Percentiles rank a stretch among this genome's conserved stretches.
Evolutionary conservation across 257 asterid genomes (phyloP).

Genomic region (Gynochthodes officinalis): DNA sequence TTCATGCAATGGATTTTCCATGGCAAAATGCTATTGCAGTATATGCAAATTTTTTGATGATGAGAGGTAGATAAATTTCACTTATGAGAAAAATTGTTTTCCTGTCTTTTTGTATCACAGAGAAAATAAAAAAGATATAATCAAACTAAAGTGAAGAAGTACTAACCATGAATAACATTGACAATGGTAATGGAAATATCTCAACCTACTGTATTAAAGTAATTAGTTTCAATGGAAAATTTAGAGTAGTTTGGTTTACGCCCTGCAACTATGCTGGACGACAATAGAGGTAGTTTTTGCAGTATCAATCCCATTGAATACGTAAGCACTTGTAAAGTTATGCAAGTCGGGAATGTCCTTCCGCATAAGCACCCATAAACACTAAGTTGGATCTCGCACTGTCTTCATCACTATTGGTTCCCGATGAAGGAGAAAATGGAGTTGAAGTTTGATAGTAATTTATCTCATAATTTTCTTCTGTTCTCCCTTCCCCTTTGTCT

Average conservation of each 20-base stretch:
- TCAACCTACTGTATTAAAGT: background rate
- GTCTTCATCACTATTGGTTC: background rate
- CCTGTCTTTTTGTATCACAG: background rate
- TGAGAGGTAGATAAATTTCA: conserved; percentile 34
- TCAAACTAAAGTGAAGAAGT: background rate
- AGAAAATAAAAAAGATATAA: background rate
- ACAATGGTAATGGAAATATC: background rate
- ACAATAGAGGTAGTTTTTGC: background rate
- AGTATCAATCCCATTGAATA: background rate
- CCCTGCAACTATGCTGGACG: too few relatives aligned
- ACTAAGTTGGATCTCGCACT: background rate
- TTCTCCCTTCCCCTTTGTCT: background rate
- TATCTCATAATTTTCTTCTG: background rate
- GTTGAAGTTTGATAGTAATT: background rate
- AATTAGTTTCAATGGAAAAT: background rate
- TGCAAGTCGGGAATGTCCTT: background rate
- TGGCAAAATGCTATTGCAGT: conserved; percentile 44
- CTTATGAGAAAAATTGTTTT: background rate
- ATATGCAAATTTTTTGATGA: conserved; percentile 50
- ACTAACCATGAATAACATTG: background rate
- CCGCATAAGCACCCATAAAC: too few relatives aligned
- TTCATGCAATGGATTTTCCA: conserved; percentile 45
- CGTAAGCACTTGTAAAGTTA: background rate
- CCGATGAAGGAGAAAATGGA: background rate
- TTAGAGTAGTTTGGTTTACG: background rate